These are phyloP conservation scores for Ceratocystis destructans DNA, from an alignment of 2,329 filamentous ascomycete species.

Conservation along the genomic window DNA sequence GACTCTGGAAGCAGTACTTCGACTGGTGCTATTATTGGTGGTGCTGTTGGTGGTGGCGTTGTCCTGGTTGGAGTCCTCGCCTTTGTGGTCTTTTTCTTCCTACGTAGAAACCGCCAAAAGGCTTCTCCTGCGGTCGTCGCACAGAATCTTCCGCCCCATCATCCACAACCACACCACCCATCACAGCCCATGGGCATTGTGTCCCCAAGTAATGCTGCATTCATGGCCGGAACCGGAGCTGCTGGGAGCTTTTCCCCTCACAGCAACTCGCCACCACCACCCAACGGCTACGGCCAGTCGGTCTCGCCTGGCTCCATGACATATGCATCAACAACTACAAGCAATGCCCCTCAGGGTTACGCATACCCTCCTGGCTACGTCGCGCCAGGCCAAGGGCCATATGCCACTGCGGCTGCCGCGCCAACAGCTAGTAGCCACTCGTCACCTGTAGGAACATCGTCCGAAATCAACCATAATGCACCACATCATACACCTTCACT, in stretches of 20 bases:
- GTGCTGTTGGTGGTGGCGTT: conserved; percentile 25
- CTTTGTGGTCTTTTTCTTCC: conserved; percentile 29
- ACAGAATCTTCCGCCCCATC: background rate
- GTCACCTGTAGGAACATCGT: conserved; percentile 2
- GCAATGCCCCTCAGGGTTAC: conserved; percentile 22
- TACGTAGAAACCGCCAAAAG: conserved; percentile 25
- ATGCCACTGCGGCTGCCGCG: conserved; percentile 18
- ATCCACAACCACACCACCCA: background rate
- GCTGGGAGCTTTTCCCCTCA: background rate
- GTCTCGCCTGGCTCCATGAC: background rate
- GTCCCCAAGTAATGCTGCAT: background rate
- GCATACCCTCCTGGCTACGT: conserved; percentile 20
- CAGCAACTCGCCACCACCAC: background rate
- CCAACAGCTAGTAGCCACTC: background rate
- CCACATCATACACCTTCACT: conserved; percentile 14
- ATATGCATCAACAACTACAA: conserved; percentile 19
- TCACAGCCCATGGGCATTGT: background rate
- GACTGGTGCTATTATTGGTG: conserved; percentile 31
- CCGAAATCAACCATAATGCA: background rate
- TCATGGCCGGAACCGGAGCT: background rate
- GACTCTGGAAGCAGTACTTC: conserved; percentile 22
- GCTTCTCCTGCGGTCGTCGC: background rate
- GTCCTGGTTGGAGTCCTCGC: conserved; percentile 30
- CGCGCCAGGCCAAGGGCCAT: conserved; percentile 25
- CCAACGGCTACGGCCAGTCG: conserved; percentile 1